Evolutionary conservation across 2,329 filamentous ascomycete genomes (phyloP).

Genomic region (Colletotrichum lindemuthianum): DNA sequence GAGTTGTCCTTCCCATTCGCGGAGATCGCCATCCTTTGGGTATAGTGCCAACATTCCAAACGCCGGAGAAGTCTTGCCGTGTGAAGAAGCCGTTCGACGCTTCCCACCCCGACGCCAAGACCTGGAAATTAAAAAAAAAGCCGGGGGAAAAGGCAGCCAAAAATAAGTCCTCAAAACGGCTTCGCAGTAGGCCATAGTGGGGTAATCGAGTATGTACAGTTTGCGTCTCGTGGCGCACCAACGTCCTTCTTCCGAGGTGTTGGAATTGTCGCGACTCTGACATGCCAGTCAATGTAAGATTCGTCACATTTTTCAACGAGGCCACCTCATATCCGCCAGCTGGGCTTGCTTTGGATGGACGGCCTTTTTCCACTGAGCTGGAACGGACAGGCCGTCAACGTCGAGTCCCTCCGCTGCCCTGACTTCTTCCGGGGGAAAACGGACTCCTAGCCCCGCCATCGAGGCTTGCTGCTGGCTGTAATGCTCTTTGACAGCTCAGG

Average conservation of each 20-base stretch:
- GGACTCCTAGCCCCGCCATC: conserved; percentile 55
- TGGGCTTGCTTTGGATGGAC: conserved; percentile 18
- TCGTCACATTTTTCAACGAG: not conserved
- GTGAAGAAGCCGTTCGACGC: conserved; percentile 13
- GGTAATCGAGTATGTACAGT: conserved; percentile 31
- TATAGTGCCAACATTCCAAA: conserved; percentile 32
- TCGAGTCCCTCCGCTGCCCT: conserved; percentile 2
- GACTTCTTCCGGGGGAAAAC: not conserved
- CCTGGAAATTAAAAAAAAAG: conserved; percentile 23
- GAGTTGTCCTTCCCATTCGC: conserved; percentile 7
- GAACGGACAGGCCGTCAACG: not conserved
- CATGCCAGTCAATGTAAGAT: not conserved
- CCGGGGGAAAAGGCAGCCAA: no score
- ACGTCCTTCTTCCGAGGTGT: not conserved
- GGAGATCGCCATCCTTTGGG: conserved; percentile 23
- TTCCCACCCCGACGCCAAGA: conserved; percentile 30
- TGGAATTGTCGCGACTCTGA: no score
- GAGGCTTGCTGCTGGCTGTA: conserved; percentile 54
- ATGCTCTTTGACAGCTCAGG: conserved; percentile 42
- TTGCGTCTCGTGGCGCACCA: conserved; percentile 8
- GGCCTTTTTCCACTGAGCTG: not conserved
- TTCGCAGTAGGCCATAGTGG: conserved; percentile 26
- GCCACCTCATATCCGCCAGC: conserved; percentile 32
- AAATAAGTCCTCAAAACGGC: conserved; percentile 21
- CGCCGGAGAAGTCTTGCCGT: conserved; percentile 18